These are phyloP conservation scores for Bipolaris victoriae DNA, from an alignment of 2,329 filamentous ascomycete species.

Conservation along the genomic window DNA sequence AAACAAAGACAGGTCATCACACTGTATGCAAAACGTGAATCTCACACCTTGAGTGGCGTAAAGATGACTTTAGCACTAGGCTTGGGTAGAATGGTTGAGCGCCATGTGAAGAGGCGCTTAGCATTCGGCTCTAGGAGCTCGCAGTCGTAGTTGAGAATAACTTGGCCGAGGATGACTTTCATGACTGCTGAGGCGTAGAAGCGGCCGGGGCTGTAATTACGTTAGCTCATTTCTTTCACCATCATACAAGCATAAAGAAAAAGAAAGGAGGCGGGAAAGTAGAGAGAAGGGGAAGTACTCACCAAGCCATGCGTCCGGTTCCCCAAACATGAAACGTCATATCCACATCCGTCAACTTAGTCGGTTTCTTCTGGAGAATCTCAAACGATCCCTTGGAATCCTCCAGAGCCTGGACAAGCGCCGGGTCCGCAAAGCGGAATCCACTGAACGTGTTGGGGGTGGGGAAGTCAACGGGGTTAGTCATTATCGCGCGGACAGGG, in stretches of 20 bases:
- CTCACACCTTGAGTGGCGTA: constrained; percentile 3
- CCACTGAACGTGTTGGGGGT: constrained; percentile 23
- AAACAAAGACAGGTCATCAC: too few relatives aligned
- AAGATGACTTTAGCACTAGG: constrained; percentile 18
- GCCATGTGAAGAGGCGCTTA: constrained; percentile 18
- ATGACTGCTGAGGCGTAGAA: constrained; percentile 25
- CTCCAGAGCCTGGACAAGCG: constrained; percentile 7
- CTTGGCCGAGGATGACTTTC: constrained; percentile 22
- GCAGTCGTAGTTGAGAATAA: constrained; percentile 27
- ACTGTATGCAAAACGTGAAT: neutral
- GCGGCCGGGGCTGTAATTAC: constrained; percentile 17
- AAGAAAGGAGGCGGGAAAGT: neutral
- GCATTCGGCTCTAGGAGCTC: constrained; percentile 17
- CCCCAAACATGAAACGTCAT: constrained; percentile 27
- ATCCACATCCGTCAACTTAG: constrained; percentile 20
- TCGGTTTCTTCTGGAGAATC: constrained; percentile 16
- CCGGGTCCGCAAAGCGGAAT: constrained; percentile 26
- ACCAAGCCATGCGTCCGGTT: constrained; percentile 27
- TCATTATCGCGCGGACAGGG: constrained; percentile 25
- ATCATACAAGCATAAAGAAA: neutral
- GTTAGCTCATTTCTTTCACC: neutral
- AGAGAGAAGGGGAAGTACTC: neutral
- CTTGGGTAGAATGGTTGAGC: constrained; percentile 22
- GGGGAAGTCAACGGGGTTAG: constrained; percentile 17
- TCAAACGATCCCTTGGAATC: constrained; percentile 3